Base-by-base conservation (phyloP, 1,284 basidiomycete genomes). In the Trichosporon coremiiforme region DNA sequence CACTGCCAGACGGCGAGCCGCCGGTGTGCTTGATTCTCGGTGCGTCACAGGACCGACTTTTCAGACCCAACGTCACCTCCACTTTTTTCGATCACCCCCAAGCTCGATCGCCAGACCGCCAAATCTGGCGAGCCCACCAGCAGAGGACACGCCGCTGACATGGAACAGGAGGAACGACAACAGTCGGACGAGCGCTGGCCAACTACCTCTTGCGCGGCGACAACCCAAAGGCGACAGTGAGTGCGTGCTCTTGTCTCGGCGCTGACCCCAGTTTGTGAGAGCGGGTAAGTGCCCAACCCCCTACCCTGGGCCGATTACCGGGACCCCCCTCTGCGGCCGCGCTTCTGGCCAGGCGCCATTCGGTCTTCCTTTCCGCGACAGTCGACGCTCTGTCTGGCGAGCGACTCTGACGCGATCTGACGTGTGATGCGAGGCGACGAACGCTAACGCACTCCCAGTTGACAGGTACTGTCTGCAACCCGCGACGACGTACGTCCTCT, bases 401-500 rank as follows among this genome's bases (percentile, higher is more conserved):
- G 29, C 57, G 4, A 1, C 57, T 62, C 10, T 9, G 29, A 62
- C 57, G 57, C 41, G 31, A 9, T 17, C 6, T 62, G 25, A 45
- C 45, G 36, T 38, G 63, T 70, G 50, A 67, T 33, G 31, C 45
- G 47, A n/a, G 41, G 41, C 41, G 15, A 53, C 6, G n/a, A n/a
- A n/a, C 15, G 47, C 29, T 66, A 35, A 90, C 93, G 2, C 53
- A 13, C 73, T 7, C 2, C 8, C 36, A 74, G 91, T 93, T 60
- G 93, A 95, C 84, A 92, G 93, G 80, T 94, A 89, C 82, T 92
- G 91, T 25, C 91, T 95, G 47, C 78, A 84, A 15, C 93, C 93
- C 5, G 87, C 93, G n/a, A 94, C 93, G 67, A 94, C 92, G 90
- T 94, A 80, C 77, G 90, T 85, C 33, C 15, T 15, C n/a, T 13